Evolutionary conservation across 768 basidiomycete species (phyloP).

Genomic region (Sarcodon sp.): DNA sequence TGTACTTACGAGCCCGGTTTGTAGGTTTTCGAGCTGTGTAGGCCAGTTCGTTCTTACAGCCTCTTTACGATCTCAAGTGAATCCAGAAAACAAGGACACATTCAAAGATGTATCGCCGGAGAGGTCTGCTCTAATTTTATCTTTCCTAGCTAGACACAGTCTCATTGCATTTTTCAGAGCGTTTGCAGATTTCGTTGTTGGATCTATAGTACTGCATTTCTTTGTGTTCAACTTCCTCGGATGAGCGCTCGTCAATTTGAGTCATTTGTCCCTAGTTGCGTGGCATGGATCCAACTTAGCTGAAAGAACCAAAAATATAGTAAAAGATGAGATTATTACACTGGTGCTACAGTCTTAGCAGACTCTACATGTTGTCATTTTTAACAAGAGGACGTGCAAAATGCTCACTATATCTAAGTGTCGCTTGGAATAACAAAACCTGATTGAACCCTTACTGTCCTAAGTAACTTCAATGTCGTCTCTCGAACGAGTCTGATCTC

Average conservation of each 20-base stretch:
- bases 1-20: background rate
- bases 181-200: conserved; percentile 91
- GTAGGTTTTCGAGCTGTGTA: conserved; percentile 82
- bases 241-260: conserved; percentile 18
- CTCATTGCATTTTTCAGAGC: conserved; percentile 42
- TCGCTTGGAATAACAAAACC: too few species aligned
- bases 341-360: too few species aligned
- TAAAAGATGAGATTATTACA: too few species aligned
- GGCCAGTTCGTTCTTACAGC: conserved; percentile 97
- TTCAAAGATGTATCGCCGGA: conserved; percentile 93
- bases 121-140: conserved; percentile 37
- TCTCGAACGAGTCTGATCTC: conserved; percentile 69
- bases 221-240: conserved; percentile 99
- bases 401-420: too few species aligned
- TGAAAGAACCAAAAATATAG: too few species aligned
- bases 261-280: too few species aligned
- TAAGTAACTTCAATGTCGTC: conserved; percentile 20
- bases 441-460: too few species aligned
- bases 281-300: too few species aligned
- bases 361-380: too few species aligned
- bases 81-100: conserved; percentile 66
- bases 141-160: background rate
- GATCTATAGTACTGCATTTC: conserved; percentile 94
- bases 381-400: too few species aligned
- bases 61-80: conserved; percentile 84